Base-by-base conservation (phyloP, 2,329 filamentous ascomycete species). In the Nigrospora sphaerica region DNA sequence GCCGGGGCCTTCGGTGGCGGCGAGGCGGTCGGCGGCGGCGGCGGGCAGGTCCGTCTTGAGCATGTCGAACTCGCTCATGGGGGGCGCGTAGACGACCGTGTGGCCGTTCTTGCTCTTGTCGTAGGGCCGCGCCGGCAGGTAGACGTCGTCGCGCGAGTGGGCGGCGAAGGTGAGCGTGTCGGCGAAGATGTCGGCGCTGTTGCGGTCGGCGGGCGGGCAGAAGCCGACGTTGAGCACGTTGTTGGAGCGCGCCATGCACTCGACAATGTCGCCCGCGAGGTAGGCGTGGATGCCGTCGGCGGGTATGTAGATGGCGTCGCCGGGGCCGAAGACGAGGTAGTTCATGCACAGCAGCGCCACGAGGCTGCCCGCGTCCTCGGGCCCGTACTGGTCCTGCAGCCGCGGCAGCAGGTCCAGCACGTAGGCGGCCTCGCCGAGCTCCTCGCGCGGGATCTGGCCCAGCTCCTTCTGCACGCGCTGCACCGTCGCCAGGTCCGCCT, bases 221-320 rank as follows among this genome's bases (percentile, higher is more conserved):
- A 91, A 88, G 0, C 86, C 85, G 0, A 78, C 80, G 62, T 86
- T 87, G 42, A 90, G 70, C 2, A 90, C 85, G 48, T 88, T 88
- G 67, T 89, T 83, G 17, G 75, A 81, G 9, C 84, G 75, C 2
- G 85, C 85, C 85, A 89, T 89, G 64, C 85, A 88, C 62, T 89
- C 85, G 54, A 89, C 80, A 44, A 89, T 87, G 58, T 88, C 80
- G 3, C 86, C 86, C 4, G 75, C 75, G 0, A 89, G 69, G 57
- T 88, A 89, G 0, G 85, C 85, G 57, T 89, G 84, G 45, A 88
- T 85, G 5, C 83, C 84, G 52, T 88, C 84, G 1, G 83, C 83
- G 0, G 84, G 85, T 14, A 89, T 83, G 59, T 78, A 87, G 44
- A 89, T 73, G 10, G 79, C 76, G 44, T 88, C 78, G 14, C 85